Evolutionary conservation across 495 filamentous ascomycete species (phyloP), one percentile per base, ranked within the genome.

Genomic region (Aspergillus asperescens): DNA sequence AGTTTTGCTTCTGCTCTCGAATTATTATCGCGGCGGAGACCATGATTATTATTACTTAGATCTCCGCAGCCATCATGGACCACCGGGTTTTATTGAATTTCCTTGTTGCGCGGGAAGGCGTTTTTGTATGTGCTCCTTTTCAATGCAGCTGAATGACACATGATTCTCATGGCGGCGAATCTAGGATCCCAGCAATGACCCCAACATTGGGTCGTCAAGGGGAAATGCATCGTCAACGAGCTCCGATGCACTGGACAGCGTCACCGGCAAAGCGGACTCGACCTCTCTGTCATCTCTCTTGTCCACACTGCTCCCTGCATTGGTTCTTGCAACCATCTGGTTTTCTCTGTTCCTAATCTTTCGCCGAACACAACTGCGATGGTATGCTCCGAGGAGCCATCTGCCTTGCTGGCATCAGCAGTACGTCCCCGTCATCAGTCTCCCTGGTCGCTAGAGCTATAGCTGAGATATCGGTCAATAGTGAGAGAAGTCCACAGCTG

Each of bases 371-470:
- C 81, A 92, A 40, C 76, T 78, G 25, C 81, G 89, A 52, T 86
- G 80, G 73, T 96, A 96, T 70, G 82, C 86, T 9, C 90, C 90
- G 0, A 77, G 89, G 66, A 88, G 87, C 7, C 91, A 92, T 67
- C 60, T 96, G 22, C 85, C 87, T 22, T 85, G 75, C 59, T 64
- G 90, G 53, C 79, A 79, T 32, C 74, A 86, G 37, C 77, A 77
- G 83, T 86, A 69, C 60, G 76, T 64, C 18, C 49, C 22, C 19
- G 32, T 16, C 12, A 32, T 8, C 38, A 31, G 44, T 15, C 2
- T 15, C 27, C 48, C 4, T 7, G 9, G 4, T 1, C 10, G 4
- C 2, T 35, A 15, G n/a, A 15, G 32, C 32, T 2, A n/a, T 4
- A 15, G 32, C 32, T 35, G 32, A 35, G n/a, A 15, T 16, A 35